Evolutionary conservation across 345 rosid species (phyloP), one percentile per base, ranked within the genome.

Genomic region (Fremontodendron californicum): DNA sequence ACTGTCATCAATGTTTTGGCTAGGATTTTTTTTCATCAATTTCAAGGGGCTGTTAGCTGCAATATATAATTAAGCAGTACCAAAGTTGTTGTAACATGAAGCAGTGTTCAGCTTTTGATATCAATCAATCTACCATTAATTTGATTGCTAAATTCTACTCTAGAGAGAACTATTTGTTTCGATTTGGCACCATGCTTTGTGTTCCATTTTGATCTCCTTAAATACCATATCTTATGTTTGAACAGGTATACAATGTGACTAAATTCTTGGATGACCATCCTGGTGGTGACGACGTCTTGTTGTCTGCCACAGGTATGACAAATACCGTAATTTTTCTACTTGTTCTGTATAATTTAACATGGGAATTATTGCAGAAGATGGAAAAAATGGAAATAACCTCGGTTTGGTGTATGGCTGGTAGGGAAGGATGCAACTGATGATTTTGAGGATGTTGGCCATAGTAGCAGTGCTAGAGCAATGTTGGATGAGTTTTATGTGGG

Each of bases 361-460:
- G n/a, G 42, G 1, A 45, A 6, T 1, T 60, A 37, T 46, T 75
- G 39, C 0, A 15, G 55, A 73, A 49, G 60, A 13, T 71, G 58
- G 11, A 27, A 19, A 4, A 40, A 21, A 23, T 39, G 77, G 45
- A 57, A 39, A 80, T 76, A 43, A 62, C 57, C 33, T 25, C 12
- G 29, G 8, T 68, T 37, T 25, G 45, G 31, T 71, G 8, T 11
- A 0, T 61, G 55, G 21, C 48, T 60, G 64, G 35, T 83, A 93
- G 98, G 97, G 80, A 95, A 96, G 87, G 98, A 96, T 54, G 98
- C 96, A 0, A 92, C 98, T 2, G 91, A 91, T 78, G 98, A 92
- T 81, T 96, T 96, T 27, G 96, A 90, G 80, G 98, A 96, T 81
- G 94, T 96, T 16, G 99, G 97, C 8, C 99, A 96, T 71, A 92